Evolutionary conservation across 208 protist species (phyloP).

Genomic region (Trypanosoma brucei): DNA sequence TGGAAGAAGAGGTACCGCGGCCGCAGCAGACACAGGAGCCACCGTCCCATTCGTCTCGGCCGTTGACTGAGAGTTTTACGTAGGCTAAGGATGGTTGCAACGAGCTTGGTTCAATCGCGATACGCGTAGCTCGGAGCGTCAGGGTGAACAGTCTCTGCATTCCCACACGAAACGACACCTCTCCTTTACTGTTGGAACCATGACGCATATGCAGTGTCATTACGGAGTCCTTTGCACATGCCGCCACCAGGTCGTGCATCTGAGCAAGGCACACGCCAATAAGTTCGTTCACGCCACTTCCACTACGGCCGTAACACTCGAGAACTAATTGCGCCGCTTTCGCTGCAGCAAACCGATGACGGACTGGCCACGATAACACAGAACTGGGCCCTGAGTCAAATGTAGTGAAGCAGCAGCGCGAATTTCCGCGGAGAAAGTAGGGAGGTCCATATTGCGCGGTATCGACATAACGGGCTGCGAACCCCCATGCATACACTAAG

Average conservation of each 20-base stretch:
- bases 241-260: not conserved
- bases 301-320: conserved; percentile 11
- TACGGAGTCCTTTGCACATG: not conserved
- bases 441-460: conserved; percentile 4
- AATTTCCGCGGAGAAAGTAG: conserved; percentile 13
- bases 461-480: conserved; percentile 15
- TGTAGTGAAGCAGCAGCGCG: not conserved
- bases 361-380: not conserved
- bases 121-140: not conserved
- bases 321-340: conserved; percentile 6
- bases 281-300: conserved; percentile 1
- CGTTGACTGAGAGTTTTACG: not conserved
- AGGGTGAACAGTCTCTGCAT: conserved; percentile 2
- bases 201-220: conserved; percentile 5
- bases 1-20: not conserved
- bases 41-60: not conserved
- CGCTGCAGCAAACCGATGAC: conserved; percentile 2
- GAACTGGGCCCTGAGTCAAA: conserved; percentile 3
- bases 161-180: conserved; percentile 13
- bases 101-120: conserved; percentile 1
- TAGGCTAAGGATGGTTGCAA: not conserved
- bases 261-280: conserved; percentile 9
- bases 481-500: conserved; percentile 9
- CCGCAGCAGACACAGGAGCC: not conserved
- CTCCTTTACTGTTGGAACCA: not conserved